These are phyloP conservation scores for Berberis thunbergii DNA, from an alignment of 164 flowering plant species.

Conservation along the genomic window DNA sequence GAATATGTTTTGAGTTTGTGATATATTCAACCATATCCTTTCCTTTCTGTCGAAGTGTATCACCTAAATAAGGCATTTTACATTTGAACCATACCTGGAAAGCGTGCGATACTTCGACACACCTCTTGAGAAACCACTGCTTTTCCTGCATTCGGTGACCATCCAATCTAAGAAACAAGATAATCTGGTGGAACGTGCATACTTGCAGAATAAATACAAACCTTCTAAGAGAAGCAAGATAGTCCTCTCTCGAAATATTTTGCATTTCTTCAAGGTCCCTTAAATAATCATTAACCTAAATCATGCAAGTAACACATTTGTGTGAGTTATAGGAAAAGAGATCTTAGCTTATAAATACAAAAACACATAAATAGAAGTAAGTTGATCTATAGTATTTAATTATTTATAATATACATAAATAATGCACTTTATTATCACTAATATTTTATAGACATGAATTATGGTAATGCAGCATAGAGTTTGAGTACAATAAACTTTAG, in stretches of 20 bases:
- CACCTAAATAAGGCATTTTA: background rate
- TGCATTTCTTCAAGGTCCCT: slow-evolving; percentile 99
- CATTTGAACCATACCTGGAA: slow-evolving; percentile 50
- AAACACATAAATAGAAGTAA: background rate
- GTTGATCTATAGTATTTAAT: background rate
- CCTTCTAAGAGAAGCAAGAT: slow-evolving; percentile 95
- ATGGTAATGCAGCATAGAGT: background rate
- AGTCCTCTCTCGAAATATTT: slow-evolving; percentile 88
- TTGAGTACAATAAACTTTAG: slow-evolving; percentile 1
- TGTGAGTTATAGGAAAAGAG: background rate
- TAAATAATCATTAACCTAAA: slow-evolving; percentile 90
- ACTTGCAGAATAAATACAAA: slow-evolving; percentile 13
- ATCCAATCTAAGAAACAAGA: slow-evolving; percentile 12
- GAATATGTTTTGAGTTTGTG: no score
- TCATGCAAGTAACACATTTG: slow-evolving; percentile 1
- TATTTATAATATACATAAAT: background rate
- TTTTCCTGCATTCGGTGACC: slow-evolving; percentile 60
- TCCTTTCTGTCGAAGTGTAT: no score
- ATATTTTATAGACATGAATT: no score
- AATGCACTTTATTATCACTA: no score
- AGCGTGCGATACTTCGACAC: slow-evolving; percentile 79
- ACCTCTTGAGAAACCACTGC: slow-evolving; percentile 96
- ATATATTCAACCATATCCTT: no score
- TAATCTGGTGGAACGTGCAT: slow-evolving; percentile 1
- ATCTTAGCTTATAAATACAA: slow-evolving; percentile 3